These are phyloP conservation scores for Xerocomus amazonicus DNA, from an alignment of 1,284 basidiomycete genomes.

Conservation along the genomic window DNA sequence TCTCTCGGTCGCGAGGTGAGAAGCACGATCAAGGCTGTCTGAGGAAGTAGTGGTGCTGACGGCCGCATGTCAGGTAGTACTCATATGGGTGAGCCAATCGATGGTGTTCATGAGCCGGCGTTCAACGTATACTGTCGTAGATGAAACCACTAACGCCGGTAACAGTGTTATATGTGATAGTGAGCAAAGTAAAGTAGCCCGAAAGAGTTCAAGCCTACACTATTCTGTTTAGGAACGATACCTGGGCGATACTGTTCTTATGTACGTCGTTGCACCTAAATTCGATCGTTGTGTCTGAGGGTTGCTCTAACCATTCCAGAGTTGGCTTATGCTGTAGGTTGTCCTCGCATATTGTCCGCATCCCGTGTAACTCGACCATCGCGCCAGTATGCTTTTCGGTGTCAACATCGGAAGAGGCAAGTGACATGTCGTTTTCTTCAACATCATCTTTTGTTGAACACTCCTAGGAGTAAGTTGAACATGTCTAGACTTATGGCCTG, in stretches of 20 bases:
- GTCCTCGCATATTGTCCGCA: neutral
- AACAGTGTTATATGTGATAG: constrained; percentile 24
- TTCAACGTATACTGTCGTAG: constrained; percentile 11
- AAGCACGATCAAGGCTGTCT: neutral
- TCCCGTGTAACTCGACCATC: neutral
- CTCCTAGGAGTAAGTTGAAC: constrained; percentile 25
- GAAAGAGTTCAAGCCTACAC: constrained; percentile 2
- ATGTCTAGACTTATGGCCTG: constrained; percentile 2
- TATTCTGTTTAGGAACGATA: constrained; percentile 27
- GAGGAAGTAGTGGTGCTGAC: constrained; percentile 2
- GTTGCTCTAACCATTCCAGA: constrained; percentile 7
- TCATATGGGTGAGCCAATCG: constrained; percentile 29
- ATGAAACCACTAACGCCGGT: constrained; percentile 27
- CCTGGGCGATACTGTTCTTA: constrained; percentile 29
- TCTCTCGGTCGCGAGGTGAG: constrained; percentile 27
- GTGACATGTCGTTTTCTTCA: neutral
- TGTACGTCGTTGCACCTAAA: constrained; percentile 18
- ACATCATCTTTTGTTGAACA: constrained; percentile 4
- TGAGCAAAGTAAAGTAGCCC: constrained; percentile 9
- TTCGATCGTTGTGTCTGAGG: constrained; percentile 5
- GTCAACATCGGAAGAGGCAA: constrained; percentile 20
- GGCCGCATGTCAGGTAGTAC: constrained; percentile 21
- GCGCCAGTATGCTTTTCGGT: constrained; percentile 24
- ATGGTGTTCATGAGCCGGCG: neutral
- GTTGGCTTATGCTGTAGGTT: constrained; percentile 19